Base-by-base conservation (phyloP, 176 grass and related monocot species). In the Neostapfia colusana region DNA sequence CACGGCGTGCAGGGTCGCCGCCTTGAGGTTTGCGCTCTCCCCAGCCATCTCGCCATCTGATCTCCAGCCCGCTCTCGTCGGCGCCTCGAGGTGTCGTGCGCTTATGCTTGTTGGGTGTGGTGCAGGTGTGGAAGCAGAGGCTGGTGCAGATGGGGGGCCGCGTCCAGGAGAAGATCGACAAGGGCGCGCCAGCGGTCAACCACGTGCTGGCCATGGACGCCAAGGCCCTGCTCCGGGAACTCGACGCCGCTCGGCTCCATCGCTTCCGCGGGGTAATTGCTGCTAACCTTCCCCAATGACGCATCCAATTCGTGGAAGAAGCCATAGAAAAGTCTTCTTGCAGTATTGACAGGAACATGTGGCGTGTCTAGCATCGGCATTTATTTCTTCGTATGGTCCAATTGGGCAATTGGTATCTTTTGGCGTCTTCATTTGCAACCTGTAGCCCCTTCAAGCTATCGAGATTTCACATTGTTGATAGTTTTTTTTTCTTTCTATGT, bases 111-210 rank as follows among this genome's bases (percentile, higher is more conserved):
- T 73, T 3, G 12, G 11, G 13, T 34, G 49, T 1, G 63, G 26
- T 63, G 45, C 79, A 93, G 94, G 87, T 94, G 73, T 98, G 95
- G 95, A 92, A 88, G 83, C 85, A 90, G 76, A 94, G 87, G 72
- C 79, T 98, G 76, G 72, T 81, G 75, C 89, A 92, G 83, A 98
- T 94, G 89, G 91, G 95, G 46, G 91, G 89, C 50, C 59, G 63
- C 23, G 72, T 92, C 34, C 65, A 74, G 80, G 82, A 88, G 50
- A 66, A 72, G 35, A 20, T 86, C 48, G 62, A 72, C 45, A 86
- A 90, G 69, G 85, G 82, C n/a, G 80, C 72, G 21, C 75, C 80
- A 11, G 83, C 82, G 26, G 74, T 86, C 46, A 92, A 88, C 39
- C 91, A 94, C 80, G 83, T 98, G 41, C 72, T 94, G 10, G 91